Conservation (phyloP, 1,284 basidiomycete species). For the Austroboletus novae-zelandiae region DNA sequence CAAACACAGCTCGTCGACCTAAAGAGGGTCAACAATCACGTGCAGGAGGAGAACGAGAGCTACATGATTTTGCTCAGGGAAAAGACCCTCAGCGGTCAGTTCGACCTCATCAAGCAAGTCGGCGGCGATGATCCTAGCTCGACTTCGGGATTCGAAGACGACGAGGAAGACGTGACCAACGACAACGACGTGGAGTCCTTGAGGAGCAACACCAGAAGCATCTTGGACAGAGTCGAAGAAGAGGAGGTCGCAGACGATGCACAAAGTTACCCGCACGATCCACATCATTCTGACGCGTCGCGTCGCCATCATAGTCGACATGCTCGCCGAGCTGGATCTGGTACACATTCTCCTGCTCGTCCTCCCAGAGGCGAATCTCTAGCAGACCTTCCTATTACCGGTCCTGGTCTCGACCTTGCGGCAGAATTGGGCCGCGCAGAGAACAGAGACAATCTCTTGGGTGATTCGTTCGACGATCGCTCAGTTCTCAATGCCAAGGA, state of each 20-base stretch:
- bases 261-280: constrained; percentile 38
- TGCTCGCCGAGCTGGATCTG: constrained; percentile 53
- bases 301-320: constrained; percentile 46
- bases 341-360: constrained; percentile 43
- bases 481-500: constrained; percentile 43
- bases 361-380: constrained; percentile 67
- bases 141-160: constrained; percentile 43
- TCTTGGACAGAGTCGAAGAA: constrained; percentile 57
- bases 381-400: constrained; percentile 77
- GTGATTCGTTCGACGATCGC: constrained; percentile 50
- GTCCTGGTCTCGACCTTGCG: constrained; percentile 85
- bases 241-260: constrained; percentile 36
- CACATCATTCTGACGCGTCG: constrained; percentile 37
- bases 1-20: constrained; percentile 76
- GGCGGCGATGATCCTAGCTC: constrained; percentile 45
- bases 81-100: constrained; percentile 83
- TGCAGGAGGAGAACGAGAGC: constrained; percentile 92
- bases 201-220: constrained; percentile 54
- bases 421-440: constrained; percentile 88
- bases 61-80: constrained; percentile 91
- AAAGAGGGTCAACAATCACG: constrained; percentile 75
- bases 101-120: constrained; percentile 70
- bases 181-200: constrained; percentile 52
- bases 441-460: constrained; percentile 71
- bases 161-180: constrained; percentile 47